Percentiles rank a stretch among this genome's conserved stretches.
Conservation (phyloP, 2,329 filamentous ascomycete species). For the Cyphellophora europaea region DNA sequence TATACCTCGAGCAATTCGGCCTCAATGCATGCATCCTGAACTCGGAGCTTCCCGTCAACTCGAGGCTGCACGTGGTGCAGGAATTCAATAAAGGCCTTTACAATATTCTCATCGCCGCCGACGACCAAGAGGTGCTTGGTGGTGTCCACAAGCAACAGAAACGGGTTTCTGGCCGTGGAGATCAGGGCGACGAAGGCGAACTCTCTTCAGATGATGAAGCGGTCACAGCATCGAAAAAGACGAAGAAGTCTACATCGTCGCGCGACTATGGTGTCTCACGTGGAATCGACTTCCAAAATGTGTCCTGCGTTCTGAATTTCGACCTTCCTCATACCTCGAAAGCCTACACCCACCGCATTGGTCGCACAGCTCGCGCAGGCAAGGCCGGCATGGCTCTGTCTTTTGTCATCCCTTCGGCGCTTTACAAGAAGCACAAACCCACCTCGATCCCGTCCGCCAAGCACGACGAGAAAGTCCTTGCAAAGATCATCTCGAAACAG, state of each 20-base stretch:
- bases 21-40: constrained; percentile 91
- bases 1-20: constrained; percentile 95
- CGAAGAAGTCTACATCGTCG: constrained; percentile 60
- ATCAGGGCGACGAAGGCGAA: constrained; percentile 22
- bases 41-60: constrained; percentile 88
- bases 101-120: constrained; percentile 94
- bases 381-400: constrained; percentile 93
- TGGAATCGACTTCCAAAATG: constrained; percentile 94
- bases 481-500: constrained; percentile 71
- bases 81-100: constrained; percentile 97
- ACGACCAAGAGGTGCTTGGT: constrained; percentile 78
- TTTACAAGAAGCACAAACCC: constrained; percentile 81
- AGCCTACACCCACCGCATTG: constrained; percentile 95
- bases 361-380: constrained; percentile 82
- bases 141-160: constrained; percentile 24
- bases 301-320: constrained; percentile 92
- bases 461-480: constrained; percentile 75
- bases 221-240: constrained; percentile 22
- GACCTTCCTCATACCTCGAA: constrained; percentile 81
- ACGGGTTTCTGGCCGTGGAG: constrained; percentile 15
- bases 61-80: constrained; percentile 85
- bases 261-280: constrained; percentile 92
- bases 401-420: constrained; percentile 75
- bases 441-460: constrained; percentile 67
- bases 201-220: constrained; percentile 29